These are phyloP conservation scores for Magnusiomyces sp. DNA, from an alignment of 1,139 yeast genomes.

Conservation along the genomic window DNA sequence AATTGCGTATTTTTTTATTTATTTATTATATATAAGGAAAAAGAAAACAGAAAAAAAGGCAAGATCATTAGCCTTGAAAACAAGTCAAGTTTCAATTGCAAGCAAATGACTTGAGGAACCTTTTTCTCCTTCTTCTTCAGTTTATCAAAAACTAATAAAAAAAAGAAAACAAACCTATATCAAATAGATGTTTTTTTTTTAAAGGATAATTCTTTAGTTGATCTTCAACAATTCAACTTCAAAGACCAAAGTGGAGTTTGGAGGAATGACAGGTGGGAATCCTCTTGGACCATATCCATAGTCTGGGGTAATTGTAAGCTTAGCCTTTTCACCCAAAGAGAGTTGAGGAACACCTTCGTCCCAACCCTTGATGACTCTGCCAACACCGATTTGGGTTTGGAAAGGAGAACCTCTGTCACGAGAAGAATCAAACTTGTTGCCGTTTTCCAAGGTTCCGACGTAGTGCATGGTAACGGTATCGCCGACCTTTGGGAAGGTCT, in stretches of 20 bases:
- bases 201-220: slow-evolving; percentile 35
- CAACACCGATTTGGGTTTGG: slow-evolving; percentile 88
- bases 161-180: too few species aligned
- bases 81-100: too few species aligned
- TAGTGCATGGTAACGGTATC: slow-evolving; percentile 82
- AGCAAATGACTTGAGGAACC: too few species aligned
- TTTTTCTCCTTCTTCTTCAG: too few species aligned
- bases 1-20: too few species aligned
- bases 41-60: too few species aligned
- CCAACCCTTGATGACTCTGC: slow-evolving; percentile 96
- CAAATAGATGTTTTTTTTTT: background rate
- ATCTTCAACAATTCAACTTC: slow-evolving; percentile 86
- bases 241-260: slow-evolving; percentile 85
- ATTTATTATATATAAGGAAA: too few species aligned
- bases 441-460: slow-evolving; percentile 89
- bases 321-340: slow-evolving; percentile 86
- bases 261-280: slow-evolving; percentile 93
- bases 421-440: slow-evolving; percentile 91
- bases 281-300: slow-evolving; percentile 94
- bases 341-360: slow-evolving; percentile 87
- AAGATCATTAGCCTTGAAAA: too few species aligned
- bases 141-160: too few species aligned
- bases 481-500: slow-evolving; percentile 75
- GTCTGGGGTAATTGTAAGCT: slow-evolving; percentile 84
- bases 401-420: slow-evolving; percentile 91